A percentile compares a stretch with the other conserved stretches of the same genome.
Evolutionary conservation across 2,329 filamentous ascomycete genomes (phyloP).

Genomic region (Pseudogymnoascus pannorum): DNA sequence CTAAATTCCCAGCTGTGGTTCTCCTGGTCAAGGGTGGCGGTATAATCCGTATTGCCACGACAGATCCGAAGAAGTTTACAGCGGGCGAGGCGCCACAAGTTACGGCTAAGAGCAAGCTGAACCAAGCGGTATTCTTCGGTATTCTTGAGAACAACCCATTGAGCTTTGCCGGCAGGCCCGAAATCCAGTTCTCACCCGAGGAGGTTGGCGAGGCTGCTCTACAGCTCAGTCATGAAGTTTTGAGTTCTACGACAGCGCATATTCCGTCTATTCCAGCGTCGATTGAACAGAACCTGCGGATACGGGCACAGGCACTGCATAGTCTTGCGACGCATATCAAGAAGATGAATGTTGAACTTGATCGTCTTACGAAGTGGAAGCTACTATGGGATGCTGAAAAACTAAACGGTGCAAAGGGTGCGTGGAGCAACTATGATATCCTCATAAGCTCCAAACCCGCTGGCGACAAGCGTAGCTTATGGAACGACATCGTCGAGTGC

Average conservation of each 20-base stretch:
- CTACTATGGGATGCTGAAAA: constrained; percentile 89
- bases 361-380: constrained; percentile 65
- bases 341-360: constrained; percentile 57
- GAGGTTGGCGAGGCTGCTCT: constrained; percentile 74
- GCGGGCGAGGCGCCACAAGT: constrained; percentile 53
- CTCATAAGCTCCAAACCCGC: constrained; percentile 53
- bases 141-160: constrained; percentile 76
- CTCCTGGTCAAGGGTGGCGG: constrained; percentile 57
- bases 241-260: constrained; percentile 68
- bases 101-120: constrained; percentile 80
- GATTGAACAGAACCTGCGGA: constrained; percentile 71
- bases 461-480: constrained; percentile 59
- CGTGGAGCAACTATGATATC: constrained; percentile 76
- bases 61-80: constrained; percentile 52
- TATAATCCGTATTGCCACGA: constrained; percentile 50
- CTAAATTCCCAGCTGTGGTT: constrained; percentile 55
- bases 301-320: constrained; percentile 64
- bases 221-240: constrained; percentile 70
- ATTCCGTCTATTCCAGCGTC: constrained; percentile 67
- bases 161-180: constrained; percentile 65
- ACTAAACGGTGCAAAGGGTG: constrained; percentile 66
- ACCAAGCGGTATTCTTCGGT: constrained; percentile 92
- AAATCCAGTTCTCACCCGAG: constrained; percentile 56
- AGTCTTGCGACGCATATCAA: constrained; percentile 67
- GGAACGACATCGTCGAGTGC: constrained; percentile 66